A percentile compares a stretch with the other conserved stretches of the same genome.
Conservation (phyloP, 2,329 filamentous ascomycete genomes). For the Fusarium sp. region DNA sequence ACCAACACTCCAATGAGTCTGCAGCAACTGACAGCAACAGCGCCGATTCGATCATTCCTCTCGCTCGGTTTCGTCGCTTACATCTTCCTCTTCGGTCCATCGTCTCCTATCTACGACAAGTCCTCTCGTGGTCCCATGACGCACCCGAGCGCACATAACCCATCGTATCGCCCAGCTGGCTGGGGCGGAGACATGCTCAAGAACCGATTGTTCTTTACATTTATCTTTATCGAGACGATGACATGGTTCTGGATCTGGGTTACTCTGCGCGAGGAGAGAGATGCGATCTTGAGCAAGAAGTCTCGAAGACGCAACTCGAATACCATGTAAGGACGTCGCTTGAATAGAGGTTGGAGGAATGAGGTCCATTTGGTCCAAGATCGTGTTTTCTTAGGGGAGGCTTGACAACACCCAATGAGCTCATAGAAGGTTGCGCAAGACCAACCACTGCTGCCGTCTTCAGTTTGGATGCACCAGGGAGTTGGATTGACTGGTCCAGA, state of each 20-base stretch:
- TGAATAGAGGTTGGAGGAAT: neutral
- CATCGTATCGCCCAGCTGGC: slow-evolving; percentile 52
- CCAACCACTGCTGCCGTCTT: neutral
- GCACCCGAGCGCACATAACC: slow-evolving; percentile 49
- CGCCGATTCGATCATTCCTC: slow-evolving; percentile 73
- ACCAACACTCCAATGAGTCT: slow-evolving; percentile 31
- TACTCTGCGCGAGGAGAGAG: slow-evolving; percentile 74
- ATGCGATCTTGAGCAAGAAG: slow-evolving; percentile 55
- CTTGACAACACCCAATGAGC: neutral
- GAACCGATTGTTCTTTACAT: slow-evolving; percentile 86
- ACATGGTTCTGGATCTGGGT: slow-evolving; percentile 89
- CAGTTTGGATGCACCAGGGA: neutral
- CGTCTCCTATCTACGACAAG: slow-evolving; percentile 60
- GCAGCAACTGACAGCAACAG: slow-evolving; percentile 50
- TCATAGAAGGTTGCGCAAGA: neutral
- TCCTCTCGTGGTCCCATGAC: slow-evolving; percentile 39
- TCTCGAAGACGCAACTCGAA: slow-evolving; percentile 47
- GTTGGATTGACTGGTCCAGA: neutral
- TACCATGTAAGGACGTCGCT: slow-evolving; percentile 10
- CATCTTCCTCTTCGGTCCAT: slow-evolving; percentile 69
- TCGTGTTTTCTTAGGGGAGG: neutral
- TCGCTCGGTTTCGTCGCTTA: slow-evolving; percentile 72
- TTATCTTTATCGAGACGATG: slow-evolving; percentile 84
- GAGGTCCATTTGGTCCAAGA: neutral
- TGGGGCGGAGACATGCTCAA: slow-evolving; percentile 76